A percentile compares a stretch with the other conserved stretches of the same genome.
phyloP scores from a whole-genome alignment of 345 rosid species.

The Boechera stricta region DNA sequence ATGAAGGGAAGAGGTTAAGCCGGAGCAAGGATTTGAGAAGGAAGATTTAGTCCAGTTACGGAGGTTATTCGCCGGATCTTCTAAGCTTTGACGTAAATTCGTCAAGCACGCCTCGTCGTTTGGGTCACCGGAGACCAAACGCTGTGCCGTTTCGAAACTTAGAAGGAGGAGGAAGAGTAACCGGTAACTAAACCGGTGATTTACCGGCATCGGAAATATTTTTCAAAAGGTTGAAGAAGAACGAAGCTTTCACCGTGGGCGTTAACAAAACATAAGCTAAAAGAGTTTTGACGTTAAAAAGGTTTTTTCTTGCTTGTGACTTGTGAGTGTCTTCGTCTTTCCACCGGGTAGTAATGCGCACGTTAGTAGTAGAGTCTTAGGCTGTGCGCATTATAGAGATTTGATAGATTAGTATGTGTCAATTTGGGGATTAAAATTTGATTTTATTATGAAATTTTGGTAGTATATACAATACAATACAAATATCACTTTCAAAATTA shows the following conservation, averaged over 20 bases:
- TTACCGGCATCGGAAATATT: slow-evolving; percentile 39
- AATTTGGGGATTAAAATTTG: background rate
- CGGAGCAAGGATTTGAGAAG: slow-evolving; percentile 72
- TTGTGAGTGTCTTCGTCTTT: slow-evolving; percentile 22
- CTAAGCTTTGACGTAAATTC: slow-evolving; percentile 57
- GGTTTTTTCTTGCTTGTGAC: background rate
- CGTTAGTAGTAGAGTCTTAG: slow-evolving; percentile 39
- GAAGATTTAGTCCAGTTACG: slow-evolving; percentile 75
- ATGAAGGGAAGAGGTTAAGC: slow-evolving; percentile 69
- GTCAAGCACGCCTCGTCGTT: slow-evolving; percentile 72
- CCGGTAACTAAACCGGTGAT: slow-evolving; percentile 41
- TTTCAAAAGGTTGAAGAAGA: background rate
- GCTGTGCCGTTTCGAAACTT: slow-evolving; percentile 37
- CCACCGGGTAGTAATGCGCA: slow-evolving; percentile 42
- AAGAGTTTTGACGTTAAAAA: no score
- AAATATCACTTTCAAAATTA: slow-evolving; percentile 17
- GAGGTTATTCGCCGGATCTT: slow-evolving; percentile 75
- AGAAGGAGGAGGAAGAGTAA: slow-evolving; percentile 44
- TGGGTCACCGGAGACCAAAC: slow-evolving; percentile 55
- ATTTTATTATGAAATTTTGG: background rate
- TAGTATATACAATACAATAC: background rate
- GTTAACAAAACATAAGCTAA: background rate
- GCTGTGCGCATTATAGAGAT: slow-evolving; percentile 31
- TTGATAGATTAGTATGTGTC: background rate
- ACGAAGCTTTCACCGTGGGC: slow-evolving; percentile 13